phyloP scores from a whole-genome alignment of 2,329 filamentous ascomycete genomes.

The Didymella sp. region DNA sequence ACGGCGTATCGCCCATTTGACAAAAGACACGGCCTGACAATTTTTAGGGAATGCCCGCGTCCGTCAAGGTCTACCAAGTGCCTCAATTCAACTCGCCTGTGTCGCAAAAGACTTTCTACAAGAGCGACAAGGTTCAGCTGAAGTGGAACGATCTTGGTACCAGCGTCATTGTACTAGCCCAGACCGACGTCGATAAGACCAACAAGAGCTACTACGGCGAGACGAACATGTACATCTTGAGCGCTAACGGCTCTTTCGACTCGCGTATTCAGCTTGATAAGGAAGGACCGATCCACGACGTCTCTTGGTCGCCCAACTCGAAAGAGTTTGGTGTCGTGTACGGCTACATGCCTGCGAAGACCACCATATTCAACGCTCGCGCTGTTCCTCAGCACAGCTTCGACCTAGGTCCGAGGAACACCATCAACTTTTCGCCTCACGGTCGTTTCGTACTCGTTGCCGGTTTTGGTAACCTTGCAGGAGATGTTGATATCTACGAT shows the following conservation, averaged over 20 bases:
- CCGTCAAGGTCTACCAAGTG: slow-evolving; percentile 93
- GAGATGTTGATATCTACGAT: slow-evolving; percentile 98
- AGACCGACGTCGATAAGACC: slow-evolving; percentile 97
- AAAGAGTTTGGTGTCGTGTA: slow-evolving; percentile 98
- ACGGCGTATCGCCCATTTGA: slow-evolving; percentile 31
- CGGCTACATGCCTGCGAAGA: slow-evolving; percentile 99
- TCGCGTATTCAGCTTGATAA: slow-evolving; percentile 92
- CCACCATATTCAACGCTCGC: slow-evolving; percentile 93
- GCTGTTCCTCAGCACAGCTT: slow-evolving; percentile 85
- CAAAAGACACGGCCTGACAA: slow-evolving; percentile 21
- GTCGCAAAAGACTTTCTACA: slow-evolving; percentile 99
- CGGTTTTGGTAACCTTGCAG: slow-evolving; percentile 95
- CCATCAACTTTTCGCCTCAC: slow-evolving; percentile 91
- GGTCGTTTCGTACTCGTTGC: slow-evolving; percentile 93
- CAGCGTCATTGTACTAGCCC: slow-evolving; percentile 89
- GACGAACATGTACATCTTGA: slow-evolving; percentile 94
- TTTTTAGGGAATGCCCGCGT: slow-evolving; percentile 82
- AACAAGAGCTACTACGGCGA: slow-evolving; percentile 99
- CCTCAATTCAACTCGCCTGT: slow-evolving; percentile 82
- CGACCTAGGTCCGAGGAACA: slow-evolving; percentile 87
- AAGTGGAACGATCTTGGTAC: slow-evolving; percentile 97
- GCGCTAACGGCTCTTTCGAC: slow-evolving; percentile 89
- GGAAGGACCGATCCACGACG: slow-evolving; percentile 96
- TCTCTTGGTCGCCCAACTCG: slow-evolving; percentile 97
- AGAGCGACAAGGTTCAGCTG: slow-evolving; percentile 97